phyloP scores from a whole-genome alignment of 371 early-diverging fungal species.

The Rhizopus arrhizus region DNA sequence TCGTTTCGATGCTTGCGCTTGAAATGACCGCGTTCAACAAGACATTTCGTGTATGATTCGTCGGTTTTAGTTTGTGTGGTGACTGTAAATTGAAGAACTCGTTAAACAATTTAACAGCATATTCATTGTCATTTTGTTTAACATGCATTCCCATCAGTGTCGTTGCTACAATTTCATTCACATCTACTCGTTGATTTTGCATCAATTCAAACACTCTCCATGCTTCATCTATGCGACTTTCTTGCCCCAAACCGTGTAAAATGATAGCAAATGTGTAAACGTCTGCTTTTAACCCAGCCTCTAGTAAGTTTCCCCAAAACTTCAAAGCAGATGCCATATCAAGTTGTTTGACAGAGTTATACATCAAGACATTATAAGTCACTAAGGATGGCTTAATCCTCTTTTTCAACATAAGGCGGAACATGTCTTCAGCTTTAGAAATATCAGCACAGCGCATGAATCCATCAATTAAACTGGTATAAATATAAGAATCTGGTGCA shows the following conservation, averaged over 20 bases:
- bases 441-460: constrained; percentile 49
- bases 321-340: constrained; percentile 46
- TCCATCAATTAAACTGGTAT: constrained; percentile 51
- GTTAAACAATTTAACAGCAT: constrained; percentile 37
- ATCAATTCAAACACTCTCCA: constrained; percentile 45
- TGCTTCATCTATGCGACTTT: constrained; percentile 45
- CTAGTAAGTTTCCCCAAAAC: constrained; percentile 41
- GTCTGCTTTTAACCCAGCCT: constrained; percentile 46
- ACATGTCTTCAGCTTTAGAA: constrained; percentile 35
- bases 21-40: constrained; percentile 45
- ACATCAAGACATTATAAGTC: constrained; percentile 54
- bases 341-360: constrained; percentile 40
- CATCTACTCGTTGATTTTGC: constrained; percentile 29
- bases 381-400: constrained; percentile 40
- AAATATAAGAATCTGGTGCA: constrained; percentile 41
- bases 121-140: constrained; percentile 45
- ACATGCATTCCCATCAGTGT: constrained; percentile 52
- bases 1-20: constrained; percentile 24
- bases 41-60: constrained; percentile 41
- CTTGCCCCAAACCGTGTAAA: constrained; percentile 44
- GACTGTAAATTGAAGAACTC: constrained; percentile 30
- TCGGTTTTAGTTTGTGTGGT: constrained; percentile 7
- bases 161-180: constrained; percentile 41
- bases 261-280: constrained; percentile 52
- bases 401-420: constrained; percentile 40